A percentile compares a stretch with the other conserved stretches of the same genome.
phyloP scores from a whole-genome alignment of 2,329 filamentous ascomycete species.

The Nemania serpens region DNA sequence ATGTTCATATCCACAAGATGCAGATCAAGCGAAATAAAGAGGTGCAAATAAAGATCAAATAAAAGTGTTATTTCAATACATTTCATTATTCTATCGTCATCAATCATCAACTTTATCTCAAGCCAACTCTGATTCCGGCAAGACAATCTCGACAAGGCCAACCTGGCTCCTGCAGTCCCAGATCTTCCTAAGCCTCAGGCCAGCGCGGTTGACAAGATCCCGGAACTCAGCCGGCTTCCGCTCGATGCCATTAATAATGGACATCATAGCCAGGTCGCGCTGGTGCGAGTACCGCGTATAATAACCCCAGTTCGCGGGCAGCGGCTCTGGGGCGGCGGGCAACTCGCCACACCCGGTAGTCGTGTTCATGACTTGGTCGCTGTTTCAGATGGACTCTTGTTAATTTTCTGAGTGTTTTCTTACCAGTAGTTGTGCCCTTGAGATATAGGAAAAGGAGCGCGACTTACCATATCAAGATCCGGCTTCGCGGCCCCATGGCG shows the following conservation, averaged over 20 bases:
- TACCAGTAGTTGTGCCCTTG: no score
- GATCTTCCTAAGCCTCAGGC: slow-evolving; percentile 40
- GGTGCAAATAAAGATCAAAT: no score
- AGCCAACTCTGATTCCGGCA: slow-evolving; percentile 10
- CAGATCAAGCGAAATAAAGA: no score
- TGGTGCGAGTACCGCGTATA: slow-evolving; percentile 41
- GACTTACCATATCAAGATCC: slow-evolving; percentile 27
- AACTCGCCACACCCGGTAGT: slow-evolving; percentile 39
- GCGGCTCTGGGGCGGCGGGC: slow-evolving; percentile 37
- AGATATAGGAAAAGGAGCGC: no score
- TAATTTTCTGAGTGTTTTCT: background rate
- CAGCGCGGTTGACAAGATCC: slow-evolving; percentile 37
- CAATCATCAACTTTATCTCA: background rate
- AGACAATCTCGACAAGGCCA: slow-evolving; percentile 21
- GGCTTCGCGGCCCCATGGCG: slow-evolving; percentile 28
- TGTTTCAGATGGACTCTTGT: slow-evolving; percentile 9
- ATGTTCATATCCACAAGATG: no score
- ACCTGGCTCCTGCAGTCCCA: slow-evolving; percentile 42
- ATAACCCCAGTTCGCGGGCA: slow-evolving; percentile 45
- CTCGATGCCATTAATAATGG: slow-evolving; percentile 45
- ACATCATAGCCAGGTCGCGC: slow-evolving; percentile 43
- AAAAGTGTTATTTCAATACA: no score
- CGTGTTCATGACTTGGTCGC: slow-evolving; percentile 46
- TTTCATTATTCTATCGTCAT: no score
- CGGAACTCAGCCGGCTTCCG: slow-evolving; percentile 41